These are phyloP conservation scores for Shiraia bambusicola DNA, from an alignment of 2,329 filamentous ascomycete species.

Conservation along the genomic window DNA sequence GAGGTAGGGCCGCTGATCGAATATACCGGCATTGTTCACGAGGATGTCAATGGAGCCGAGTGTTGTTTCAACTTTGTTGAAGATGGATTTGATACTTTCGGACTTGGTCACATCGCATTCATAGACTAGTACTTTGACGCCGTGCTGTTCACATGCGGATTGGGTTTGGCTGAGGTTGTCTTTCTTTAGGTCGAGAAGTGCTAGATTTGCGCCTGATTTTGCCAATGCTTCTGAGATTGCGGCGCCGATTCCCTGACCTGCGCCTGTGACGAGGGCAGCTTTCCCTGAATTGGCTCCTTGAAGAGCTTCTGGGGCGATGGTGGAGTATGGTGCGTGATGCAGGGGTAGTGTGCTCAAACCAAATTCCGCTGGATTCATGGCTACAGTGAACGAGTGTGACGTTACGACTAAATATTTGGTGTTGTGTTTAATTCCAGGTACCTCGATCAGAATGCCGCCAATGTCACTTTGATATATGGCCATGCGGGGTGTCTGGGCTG, in stretches of 20 bases:
- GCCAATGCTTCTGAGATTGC: slow-evolving; percentile 31
- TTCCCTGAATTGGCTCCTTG: slow-evolving; percentile 22
- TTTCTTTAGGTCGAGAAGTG: slow-evolving; percentile 28
- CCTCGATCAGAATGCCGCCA: neutral
- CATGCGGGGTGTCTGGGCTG: slow-evolving; percentile 11
- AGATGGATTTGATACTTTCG: slow-evolving; percentile 9
- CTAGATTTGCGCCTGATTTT: slow-evolving; percentile 28
- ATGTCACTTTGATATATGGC: neutral
- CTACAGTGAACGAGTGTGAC: neutral
- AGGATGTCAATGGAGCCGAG: slow-evolving; percentile 29
- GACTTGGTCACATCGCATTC: slow-evolving; percentile 27
- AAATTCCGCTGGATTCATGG: slow-evolving; percentile 28
- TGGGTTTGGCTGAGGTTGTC: slow-evolving; percentile 22
- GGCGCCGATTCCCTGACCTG: slow-evolving; percentile 31
- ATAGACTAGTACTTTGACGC: slow-evolving; percentile 22
- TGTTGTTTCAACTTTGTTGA: slow-evolving; percentile 21
- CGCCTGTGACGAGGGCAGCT: slow-evolving; percentile 32
- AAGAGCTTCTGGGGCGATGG: slow-evolving; percentile 18
- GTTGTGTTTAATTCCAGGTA: neutral
- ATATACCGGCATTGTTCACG: slow-evolving; percentile 34
- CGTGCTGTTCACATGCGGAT: slow-evolving; percentile 21
- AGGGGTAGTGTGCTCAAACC: slow-evolving; percentile 21
- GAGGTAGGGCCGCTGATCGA: slow-evolving; percentile 28
- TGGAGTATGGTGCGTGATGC: slow-evolving; percentile 21
- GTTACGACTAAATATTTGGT: neutral